A percentile compares a stretch with the other conserved stretches of the same genome.
Evolutionary conservation across 2,329 filamentous ascomycete genomes (phyloP).

Genomic region (Pseudogymnoascus sp.): DNA sequence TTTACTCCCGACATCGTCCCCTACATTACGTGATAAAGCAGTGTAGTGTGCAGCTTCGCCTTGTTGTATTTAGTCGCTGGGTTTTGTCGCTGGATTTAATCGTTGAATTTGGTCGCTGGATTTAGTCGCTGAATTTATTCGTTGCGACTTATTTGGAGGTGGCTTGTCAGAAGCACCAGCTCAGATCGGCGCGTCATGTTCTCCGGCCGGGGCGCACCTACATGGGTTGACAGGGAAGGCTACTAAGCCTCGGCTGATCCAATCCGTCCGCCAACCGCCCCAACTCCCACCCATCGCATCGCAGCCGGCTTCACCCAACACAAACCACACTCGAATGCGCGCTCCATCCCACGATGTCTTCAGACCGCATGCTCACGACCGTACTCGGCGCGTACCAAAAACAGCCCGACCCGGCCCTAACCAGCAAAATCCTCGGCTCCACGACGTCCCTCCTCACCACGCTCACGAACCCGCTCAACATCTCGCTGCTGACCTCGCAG

Average conservation of each 20-base stretch:
- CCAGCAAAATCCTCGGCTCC: slow-evolving; percentile 35
- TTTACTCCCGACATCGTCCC: background rate
- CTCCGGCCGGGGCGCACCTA: background rate
- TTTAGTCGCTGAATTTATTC: background rate
- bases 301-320: background rate
- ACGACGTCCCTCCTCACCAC: slow-evolving; percentile 47
- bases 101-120: background rate
- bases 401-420: slow-evolving; percentile 19
- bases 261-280: background rate
- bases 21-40: background rate
- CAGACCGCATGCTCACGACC: slow-evolving; percentile 26
- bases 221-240: slow-evolving; percentile 1
- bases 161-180: background rate
- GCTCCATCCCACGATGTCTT: slow-evolving; percentile 11
- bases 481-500: slow-evolving; percentile 48
- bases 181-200: background rate
- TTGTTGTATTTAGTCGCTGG: background rate
- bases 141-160: background rate
- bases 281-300: background rate
- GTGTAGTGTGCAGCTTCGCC: background rate
- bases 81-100: background rate
- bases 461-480: slow-evolving; percentile 50
- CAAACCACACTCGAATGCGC: background rate
- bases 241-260: background rate
- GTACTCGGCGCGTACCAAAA: slow-evolving; percentile 27